Evolutionary conservation across 805 yeast species (phyloP).

Genomic region (Candida adriatica): DNA sequence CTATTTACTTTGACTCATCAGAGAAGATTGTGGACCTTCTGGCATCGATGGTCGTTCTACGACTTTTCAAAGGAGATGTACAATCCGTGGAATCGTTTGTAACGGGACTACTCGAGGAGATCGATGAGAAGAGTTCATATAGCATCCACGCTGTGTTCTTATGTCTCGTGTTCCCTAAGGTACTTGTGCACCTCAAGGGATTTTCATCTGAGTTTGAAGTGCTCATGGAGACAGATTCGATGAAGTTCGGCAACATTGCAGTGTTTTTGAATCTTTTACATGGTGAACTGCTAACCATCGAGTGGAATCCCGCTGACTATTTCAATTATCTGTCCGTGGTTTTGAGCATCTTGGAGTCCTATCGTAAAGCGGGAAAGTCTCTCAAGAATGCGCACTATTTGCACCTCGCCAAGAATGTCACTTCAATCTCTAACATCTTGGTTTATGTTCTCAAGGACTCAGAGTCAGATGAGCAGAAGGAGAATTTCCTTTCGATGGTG

Average conservation of each 20-base stretch:
- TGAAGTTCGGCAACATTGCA: constrained; percentile 18
- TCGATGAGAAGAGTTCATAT: constrained; percentile 11
- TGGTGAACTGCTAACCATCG: constrained; percentile 17
- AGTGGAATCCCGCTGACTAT: constrained; percentile 23
- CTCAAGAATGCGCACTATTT: constrained; percentile 12
- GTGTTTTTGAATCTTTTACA: constrained; percentile 15
- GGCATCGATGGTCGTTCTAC: constrained; percentile 31
- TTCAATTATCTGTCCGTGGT: constrained; percentile 21
- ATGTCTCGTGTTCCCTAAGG: constrained; percentile 23
- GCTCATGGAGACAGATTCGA: constrained; percentile 13
- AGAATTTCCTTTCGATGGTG: constrained; percentile 24
- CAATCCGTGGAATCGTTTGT: constrained; percentile 17
- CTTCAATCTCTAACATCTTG: constrained; percentile 14
- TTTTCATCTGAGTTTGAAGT: constrained; percentile 23
- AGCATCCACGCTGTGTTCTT: constrained; percentile 15
- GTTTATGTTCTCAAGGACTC: constrained; percentile 16
- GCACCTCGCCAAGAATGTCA: constrained; percentile 12
- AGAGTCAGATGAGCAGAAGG: constrained; percentile 18
- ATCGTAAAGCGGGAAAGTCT: constrained; percentile 13
- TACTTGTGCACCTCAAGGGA: constrained; percentile 23
- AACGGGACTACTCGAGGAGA: constrained; percentile 7
- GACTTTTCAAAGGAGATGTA: constrained; percentile 19
- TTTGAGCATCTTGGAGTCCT: constrained; percentile 18
- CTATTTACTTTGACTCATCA: constrained; percentile 24
- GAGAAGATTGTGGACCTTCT: constrained; percentile 29